Evolutionary conservation across 2,329 filamentous ascomycete species (phyloP).

Genomic region (Onygenales sp.): DNA sequence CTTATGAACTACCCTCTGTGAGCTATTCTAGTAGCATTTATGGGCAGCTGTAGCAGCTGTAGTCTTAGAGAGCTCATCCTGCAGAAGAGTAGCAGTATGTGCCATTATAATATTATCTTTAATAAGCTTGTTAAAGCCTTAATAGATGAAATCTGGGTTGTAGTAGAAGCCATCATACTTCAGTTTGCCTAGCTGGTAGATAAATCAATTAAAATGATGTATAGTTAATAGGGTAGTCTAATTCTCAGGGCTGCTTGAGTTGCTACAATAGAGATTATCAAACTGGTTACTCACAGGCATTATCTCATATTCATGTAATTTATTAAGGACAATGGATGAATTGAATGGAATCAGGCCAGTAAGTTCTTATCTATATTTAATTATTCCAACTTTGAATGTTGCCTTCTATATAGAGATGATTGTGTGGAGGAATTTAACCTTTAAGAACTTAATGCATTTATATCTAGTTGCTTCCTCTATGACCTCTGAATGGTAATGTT

Average conservation of each 20-base stretch:
- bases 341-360: too few relatives aligned
- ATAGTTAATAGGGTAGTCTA: not conserved
- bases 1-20: not conserved
- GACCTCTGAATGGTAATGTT: not conserved
- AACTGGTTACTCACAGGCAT: not conserved
- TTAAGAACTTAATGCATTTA: not conserved
- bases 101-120: not conserved
- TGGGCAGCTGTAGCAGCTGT: not conserved
- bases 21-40: not conserved
- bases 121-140: not conserved
- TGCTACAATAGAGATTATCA: not conserved
- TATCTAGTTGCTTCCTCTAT: not conserved
- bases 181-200: not conserved
- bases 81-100: not conserved
- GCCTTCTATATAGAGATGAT: too few relatives aligned
- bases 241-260: not conserved
- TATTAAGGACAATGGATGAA: too few relatives aligned
- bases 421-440: not conserved
- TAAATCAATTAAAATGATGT: not conserved
- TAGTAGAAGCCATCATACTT: not conserved
- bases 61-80: not conserved
- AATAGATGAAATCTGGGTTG: not conserved
- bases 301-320: not conserved
- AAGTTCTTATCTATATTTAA: too few relatives aligned
- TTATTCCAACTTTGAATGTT: too few relatives aligned